A percentile compares a stretch with the other conserved stretches of the same genome.
Conservation (phyloP, 441 rosid species). For the Populus hybrid region DNA sequence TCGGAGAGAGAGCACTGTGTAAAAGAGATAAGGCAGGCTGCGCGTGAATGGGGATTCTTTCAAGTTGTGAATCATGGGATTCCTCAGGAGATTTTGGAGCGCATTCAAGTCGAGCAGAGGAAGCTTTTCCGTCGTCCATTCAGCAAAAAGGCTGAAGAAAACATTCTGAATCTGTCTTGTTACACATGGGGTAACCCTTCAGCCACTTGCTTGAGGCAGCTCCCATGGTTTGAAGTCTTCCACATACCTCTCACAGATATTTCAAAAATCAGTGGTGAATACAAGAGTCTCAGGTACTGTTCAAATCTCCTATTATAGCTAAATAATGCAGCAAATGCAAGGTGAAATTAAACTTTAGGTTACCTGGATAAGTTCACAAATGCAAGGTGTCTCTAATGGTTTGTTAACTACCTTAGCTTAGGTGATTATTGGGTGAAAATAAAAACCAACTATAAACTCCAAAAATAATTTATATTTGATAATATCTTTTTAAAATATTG, state of each 20-base stretch:
- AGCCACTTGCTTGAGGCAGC: conserved; percentile 50
- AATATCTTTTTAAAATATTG: no score
- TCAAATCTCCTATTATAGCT: no score
- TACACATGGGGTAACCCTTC: conserved; percentile 74
- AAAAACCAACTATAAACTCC: no score
- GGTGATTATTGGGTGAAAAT: no score
- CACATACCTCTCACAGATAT: conserved; percentile 52
- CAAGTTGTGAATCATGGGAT: conserved; percentile 64
- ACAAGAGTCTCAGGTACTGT: conserved; percentile 47
- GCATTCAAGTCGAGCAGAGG: conserved; percentile 38
- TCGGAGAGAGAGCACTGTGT: conserved; percentile 23
- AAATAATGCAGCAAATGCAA: neutral
- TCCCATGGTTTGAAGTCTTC: conserved; percentile 66
- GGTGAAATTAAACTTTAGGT: no score
- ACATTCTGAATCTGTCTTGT: conserved; percentile 33
- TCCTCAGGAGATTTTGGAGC: conserved; percentile 32
- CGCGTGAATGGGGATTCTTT: conserved; percentile 70
- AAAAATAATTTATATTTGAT: no score
- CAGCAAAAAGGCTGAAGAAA: conserved; percentile 27
- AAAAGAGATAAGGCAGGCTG: conserved; percentile 42
- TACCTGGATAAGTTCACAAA: no score
- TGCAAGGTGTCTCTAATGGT: no score
- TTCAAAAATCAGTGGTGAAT: conserved; percentile 28
- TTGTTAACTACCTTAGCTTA: no score
- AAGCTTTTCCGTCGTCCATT: conserved; percentile 52